These are phyloP conservation scores for Solanum paucissectum DNA, from an alignment of 257 asterid species.

Conservation along the genomic window DNA sequence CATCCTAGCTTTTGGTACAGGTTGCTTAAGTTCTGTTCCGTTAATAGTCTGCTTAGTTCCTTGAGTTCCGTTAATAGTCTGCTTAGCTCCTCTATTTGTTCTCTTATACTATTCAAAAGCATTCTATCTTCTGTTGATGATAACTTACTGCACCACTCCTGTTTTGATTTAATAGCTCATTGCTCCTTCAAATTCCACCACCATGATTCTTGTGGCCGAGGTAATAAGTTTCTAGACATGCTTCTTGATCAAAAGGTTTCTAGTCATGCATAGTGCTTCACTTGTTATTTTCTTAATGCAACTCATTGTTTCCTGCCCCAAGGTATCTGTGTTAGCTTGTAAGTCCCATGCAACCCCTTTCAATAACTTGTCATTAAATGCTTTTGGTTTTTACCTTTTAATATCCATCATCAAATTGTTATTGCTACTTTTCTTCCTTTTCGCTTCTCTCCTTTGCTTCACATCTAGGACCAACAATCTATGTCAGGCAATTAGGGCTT, in stretches of 20 bases:
- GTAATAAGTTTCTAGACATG: background rate
- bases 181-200: background rate
- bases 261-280: background rate
- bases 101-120: background rate
- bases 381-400: background rate
- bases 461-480: background rate
- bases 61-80: background rate
- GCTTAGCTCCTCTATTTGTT: background rate
- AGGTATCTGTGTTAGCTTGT: background rate
- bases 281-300: background rate
- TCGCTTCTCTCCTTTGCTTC: background rate
- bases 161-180: background rate
- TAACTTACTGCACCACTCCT: background rate
- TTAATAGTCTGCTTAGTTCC: background rate
- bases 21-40: background rate
- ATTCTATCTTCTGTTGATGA: background rate
- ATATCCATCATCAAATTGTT: background rate
- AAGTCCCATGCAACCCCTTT: background rate
- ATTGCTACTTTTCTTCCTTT: background rate
- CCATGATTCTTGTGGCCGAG: background rate
- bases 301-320: background rate
- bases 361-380: background rate
- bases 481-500: background rate
- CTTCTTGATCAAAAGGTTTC: background rate
- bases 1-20: background rate